A percentile compares a stretch with the other conserved stretches of the same genome.
Conservation (phyloP, 352 stramenopile genomes). For the Pythium myriotylum region DNA sequence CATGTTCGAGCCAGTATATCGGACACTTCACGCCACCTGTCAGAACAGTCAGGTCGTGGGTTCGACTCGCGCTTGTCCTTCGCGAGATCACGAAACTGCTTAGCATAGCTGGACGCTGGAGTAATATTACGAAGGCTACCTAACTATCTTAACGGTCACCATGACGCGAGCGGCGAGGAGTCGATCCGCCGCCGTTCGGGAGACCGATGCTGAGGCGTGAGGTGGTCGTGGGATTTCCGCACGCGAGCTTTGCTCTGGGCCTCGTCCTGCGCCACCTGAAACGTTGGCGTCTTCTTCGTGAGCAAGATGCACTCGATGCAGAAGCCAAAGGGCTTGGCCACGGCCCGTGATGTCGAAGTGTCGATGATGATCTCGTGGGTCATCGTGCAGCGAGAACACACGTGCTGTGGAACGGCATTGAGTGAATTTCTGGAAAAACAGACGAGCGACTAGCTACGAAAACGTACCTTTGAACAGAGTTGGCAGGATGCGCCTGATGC, state of each 20-base stretch:
- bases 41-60: no score
- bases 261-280: conserved; percentile 10
- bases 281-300: conserved; percentile 10
- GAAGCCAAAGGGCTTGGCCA: conserved; percentile 14
- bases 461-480: conserved; percentile 16
- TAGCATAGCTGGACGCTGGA: no score
- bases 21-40: no score
- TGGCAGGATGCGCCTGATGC: conserved; percentile 9
- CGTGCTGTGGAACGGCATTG: conserved; percentile 2
- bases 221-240: background rate
- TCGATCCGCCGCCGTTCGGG: background rate
- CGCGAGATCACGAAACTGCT: no score
- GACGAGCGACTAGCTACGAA: background rate
- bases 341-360: background rate
- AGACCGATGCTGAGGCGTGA: background rate
- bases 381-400: conserved; percentile 18
- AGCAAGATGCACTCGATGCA: conserved; percentile 19
- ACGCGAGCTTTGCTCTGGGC: background rate
- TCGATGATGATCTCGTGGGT: conserved; percentile 18
- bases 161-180: background rate
- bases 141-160: no score
- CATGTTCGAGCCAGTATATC: background rate
- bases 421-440: background rate
- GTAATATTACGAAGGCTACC: no score
- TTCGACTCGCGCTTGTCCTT: no score